phyloP scores from a whole-genome alignment of 805 yeast genomes.

The Jamesozyma spencerorum region DNA sequence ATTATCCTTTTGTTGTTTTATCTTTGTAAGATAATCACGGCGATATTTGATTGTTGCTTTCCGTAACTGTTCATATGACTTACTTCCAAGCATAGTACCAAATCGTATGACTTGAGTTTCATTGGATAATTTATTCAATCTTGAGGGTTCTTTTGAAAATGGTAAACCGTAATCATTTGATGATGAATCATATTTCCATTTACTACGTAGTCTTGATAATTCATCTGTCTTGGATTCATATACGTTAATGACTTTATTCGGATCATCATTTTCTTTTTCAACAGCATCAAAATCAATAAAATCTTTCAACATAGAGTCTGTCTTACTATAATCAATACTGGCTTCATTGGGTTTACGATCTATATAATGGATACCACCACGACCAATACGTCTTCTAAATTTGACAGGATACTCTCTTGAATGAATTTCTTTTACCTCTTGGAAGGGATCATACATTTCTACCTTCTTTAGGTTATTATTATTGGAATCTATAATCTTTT shows the following conservation, averaged over 20 bases:
- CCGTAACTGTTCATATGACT: conserved; percentile 70
- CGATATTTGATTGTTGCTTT: conserved; percentile 63
- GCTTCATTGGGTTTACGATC: conserved; percentile 56
- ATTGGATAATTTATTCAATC: conserved; percentile 69
- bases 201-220: conserved; percentile 43
- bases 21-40: conserved; percentile 40
- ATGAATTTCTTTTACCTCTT: conserved; percentile 24
- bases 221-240: conserved; percentile 41
- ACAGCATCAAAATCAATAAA: conserved; percentile 34
- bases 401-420: conserved; percentile 41
- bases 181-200: conserved; percentile 63
- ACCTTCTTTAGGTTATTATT: conserved; percentile 23
- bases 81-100: conserved; percentile 82
- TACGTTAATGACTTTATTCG: conserved; percentile 30
- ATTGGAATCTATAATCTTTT: conserved; percentile 15
- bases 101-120: conserved; percentile 85
- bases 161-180: conserved; percentile 38
- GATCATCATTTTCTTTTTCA: conserved; percentile 19
- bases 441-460: conserved; percentile 33
- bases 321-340: background rate
- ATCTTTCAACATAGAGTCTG: conserved; percentile 31
- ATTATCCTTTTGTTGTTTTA: conserved; percentile 28
- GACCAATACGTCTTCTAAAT: conserved; percentile 65
- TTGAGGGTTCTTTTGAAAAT: conserved; percentile 69
- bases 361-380: conserved; percentile 59